Evolutionary conservation across 306 rosid genomes (phyloP).

Genomic region (Pyrus communis): DNA sequence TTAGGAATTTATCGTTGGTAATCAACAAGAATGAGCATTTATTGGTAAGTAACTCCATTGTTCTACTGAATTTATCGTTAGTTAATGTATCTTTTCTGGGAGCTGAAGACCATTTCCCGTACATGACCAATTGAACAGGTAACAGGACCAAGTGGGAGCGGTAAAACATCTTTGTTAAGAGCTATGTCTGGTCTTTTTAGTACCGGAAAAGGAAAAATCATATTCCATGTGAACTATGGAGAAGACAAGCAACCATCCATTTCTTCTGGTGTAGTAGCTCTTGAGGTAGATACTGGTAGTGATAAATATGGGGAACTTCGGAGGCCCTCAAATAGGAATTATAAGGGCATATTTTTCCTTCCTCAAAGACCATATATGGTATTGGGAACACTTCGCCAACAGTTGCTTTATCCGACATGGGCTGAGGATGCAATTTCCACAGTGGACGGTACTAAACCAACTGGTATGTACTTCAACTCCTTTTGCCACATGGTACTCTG

Average conservation of each 20-base stretch:
- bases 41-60: constrained; percentile 45
- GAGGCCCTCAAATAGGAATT: constrained; percentile 42
- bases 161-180: constrained; percentile 87
- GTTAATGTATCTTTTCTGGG: neutral
- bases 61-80: neutral
- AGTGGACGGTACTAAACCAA: constrained; percentile 27
- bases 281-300: constrained; percentile 11
- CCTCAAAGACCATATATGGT: constrained; percentile 99
- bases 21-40: constrained; percentile 61
- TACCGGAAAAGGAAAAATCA: constrained; percentile 71
- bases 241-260: constrained; percentile 24
- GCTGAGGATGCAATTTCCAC: constrained; percentile 38
- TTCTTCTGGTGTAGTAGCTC: constrained; percentile 30
- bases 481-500: neutral
- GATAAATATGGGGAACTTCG: constrained; percentile 19
- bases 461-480: constrained; percentile 27
- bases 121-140: constrained; percentile 41
- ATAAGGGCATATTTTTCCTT: constrained; percentile 62
- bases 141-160: constrained; percentile 88
- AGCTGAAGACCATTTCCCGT: constrained; percentile 8
- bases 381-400: constrained; percentile 89
- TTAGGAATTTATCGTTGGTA: constrained; percentile 57
- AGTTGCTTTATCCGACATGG: constrained; percentile 92
- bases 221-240: constrained; percentile 50
- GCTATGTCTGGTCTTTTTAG: constrained; percentile 94